A percentile compares a stretch with the other conserved stretches of the same genome.
Conservation (phyloP, 768 basidiomycete genomes). For the Boletellus sp. region DNA sequence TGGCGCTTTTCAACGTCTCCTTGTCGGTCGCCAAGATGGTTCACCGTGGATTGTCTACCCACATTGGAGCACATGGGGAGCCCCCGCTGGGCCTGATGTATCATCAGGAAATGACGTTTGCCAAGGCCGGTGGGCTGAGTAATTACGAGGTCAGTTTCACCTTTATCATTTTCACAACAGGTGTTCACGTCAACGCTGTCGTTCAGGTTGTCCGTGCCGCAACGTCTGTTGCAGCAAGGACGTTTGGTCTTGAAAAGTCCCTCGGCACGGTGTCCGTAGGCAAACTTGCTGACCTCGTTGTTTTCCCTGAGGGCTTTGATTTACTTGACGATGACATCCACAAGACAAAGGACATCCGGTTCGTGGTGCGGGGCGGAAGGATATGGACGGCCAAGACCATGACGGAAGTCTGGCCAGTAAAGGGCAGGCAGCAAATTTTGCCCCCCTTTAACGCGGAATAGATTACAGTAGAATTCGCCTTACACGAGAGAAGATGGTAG, state of each 20-base stretch:
- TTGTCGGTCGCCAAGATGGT: constrained; percentile 68
- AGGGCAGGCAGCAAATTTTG: constrained; percentile 49
- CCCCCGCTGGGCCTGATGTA: constrained; percentile 72
- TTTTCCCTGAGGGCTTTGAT: constrained; percentile 61
- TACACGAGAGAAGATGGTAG: neutral
- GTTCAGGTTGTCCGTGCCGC: constrained; percentile 63
- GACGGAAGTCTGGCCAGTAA: constrained; percentile 70
- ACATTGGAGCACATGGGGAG: constrained; percentile 76
- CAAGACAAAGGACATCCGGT: constrained; percentile 47
- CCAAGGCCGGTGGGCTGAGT: constrained; percentile 57
- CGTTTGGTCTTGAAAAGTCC: constrained; percentile 58
- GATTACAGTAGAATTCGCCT: neutral
- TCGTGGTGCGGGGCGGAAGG: constrained; percentile 64
- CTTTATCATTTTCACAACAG: neutral
- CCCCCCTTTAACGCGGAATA: constrained; percentile 57
- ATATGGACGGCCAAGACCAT: constrained; percentile 66
- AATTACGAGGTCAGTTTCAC: constrained; percentile 57
- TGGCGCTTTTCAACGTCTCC: constrained; percentile 66
- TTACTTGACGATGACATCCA: constrained; percentile 51
- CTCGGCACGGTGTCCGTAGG: constrained; percentile 60
- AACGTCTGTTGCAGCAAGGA: constrained; percentile 60
- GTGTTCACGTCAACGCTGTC: neutral
- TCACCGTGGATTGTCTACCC: constrained; percentile 52
- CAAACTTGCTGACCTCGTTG: constrained; percentile 68
- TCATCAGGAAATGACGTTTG: constrained; percentile 70